phyloP scores from a whole-genome alignment of 2,329 filamentous ascomycete species.

The Bipolaris sorokiniana region DNA sequence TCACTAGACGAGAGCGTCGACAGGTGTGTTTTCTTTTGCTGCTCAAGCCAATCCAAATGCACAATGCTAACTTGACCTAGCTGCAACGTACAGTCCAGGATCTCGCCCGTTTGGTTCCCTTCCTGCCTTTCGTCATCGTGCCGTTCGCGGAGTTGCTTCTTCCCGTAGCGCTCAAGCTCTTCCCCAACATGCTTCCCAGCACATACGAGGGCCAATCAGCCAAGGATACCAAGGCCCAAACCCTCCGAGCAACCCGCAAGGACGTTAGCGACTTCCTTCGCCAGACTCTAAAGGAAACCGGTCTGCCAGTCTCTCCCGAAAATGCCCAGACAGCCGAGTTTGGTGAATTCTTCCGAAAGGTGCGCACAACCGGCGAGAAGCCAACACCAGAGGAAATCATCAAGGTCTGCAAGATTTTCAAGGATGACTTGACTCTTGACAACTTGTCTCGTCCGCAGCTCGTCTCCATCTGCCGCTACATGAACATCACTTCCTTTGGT shows the following conservation, averaged over 20 bases:
- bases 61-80: constrained; percentile 44
- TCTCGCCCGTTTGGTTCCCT: constrained; percentile 88
- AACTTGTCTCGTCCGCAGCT: constrained; percentile 95
- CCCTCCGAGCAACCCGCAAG: constrained; percentile 83
- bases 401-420: constrained; percentile 99
- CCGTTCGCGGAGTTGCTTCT: constrained; percentile 94
- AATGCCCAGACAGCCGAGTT: constrained; percentile 94
- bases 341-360: constrained; percentile 94
- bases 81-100: constrained; percentile 92
- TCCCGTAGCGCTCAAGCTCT: constrained; percentile 88
- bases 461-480: constrained; percentile 97
- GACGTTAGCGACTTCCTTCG: constrained; percentile 91
- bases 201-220: constrained; percentile 93
- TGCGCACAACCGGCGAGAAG: constrained; percentile 82
- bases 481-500: constrained; percentile 96
- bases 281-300: constrained; percentile 89
- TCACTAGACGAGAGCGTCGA: constrained; percentile 89
- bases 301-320: constrained; percentile 80
- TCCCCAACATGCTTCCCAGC: constrained; percentile 96
- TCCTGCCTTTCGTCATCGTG: constrained; percentile 95
- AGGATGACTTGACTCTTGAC: constrained; percentile 95
- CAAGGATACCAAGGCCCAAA: constrained; percentile 85
- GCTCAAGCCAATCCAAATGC: not conserved
- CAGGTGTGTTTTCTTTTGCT: constrained; percentile 59
- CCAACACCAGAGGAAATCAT: constrained; percentile 91